Percentiles rank a stretch among this genome's conserved stretches.
phyloP scores from a whole-genome alignment of 495 filamentous ascomycete species.

The Parmelia sp. region DNA sequence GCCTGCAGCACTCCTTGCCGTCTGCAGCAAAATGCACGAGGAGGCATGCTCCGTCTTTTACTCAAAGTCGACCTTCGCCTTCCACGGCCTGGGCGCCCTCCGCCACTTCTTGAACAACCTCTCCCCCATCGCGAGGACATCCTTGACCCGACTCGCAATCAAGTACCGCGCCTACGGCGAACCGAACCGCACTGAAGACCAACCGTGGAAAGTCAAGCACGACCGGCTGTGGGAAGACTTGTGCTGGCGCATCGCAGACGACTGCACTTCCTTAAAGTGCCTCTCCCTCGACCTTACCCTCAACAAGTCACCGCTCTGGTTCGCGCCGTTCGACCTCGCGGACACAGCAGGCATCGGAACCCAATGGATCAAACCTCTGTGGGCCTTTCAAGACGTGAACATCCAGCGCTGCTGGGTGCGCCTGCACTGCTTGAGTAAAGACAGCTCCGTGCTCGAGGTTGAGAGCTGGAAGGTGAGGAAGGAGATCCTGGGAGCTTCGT shows the following conservation, averaged over 20 bases:
- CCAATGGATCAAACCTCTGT: constrained; percentile 18
- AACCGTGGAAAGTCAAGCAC: constrained; percentile 19
- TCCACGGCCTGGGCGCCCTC: constrained; percentile 15
- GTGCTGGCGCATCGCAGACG: constrained; percentile 21
- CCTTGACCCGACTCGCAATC: constrained; percentile 15
- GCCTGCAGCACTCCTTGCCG: constrained; percentile 19
- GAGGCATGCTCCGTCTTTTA: constrained; percentile 25
- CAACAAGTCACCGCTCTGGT: constrained; percentile 15
- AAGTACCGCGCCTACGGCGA: constrained; percentile 22
- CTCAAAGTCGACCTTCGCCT: constrained; percentile 21
- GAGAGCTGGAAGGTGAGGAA: constrained; percentile 20
- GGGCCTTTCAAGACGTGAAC: constrained; percentile 12
- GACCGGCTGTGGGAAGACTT: constrained; percentile 21
- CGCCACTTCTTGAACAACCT: constrained; percentile 22
- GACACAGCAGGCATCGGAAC: neutral
- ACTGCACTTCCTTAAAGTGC: constrained; percentile 7
- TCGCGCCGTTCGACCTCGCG: constrained; percentile 9
- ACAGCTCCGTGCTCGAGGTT: constrained; percentile 20
- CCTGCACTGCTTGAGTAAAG: constrained; percentile 10
- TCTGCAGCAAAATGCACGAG: constrained; percentile 16
- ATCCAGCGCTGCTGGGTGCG: constrained; percentile 12
- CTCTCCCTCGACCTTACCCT: constrained; percentile 20
- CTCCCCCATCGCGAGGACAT: neutral
- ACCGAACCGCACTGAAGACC: constrained; percentile 12
- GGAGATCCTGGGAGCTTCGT: constrained; percentile 17